A percentile compares a stretch with the other conserved stretches of the same genome.
These are phyloP conservation scores for Yarrowia osloensis DNA, from an alignment of 805 yeast genomes.

Conservation along the genomic window DNA sequence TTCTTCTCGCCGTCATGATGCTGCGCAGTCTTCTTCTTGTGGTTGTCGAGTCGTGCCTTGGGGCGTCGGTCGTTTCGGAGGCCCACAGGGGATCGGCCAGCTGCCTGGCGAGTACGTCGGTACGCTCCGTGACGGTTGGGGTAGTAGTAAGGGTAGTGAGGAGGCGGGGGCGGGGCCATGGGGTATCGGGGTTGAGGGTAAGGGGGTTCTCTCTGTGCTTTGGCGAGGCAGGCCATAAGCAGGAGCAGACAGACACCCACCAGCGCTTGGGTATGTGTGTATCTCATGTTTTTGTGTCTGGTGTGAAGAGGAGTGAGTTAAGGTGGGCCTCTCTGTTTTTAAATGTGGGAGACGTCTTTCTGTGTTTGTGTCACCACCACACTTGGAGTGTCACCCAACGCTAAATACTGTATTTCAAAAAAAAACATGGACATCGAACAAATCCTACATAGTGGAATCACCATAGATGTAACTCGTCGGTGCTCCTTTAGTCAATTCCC, in stretches of 20 bases:
- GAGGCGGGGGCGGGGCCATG: slow-evolving; percentile 17
- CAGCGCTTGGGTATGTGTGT: slow-evolving; percentile 11
- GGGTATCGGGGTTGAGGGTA: slow-evolving; percentile 14
- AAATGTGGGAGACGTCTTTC: not conserved
- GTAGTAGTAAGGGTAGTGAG: slow-evolving; percentile 26
- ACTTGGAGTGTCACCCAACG: not conserved
- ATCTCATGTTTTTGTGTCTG: slow-evolving; percentile 22
- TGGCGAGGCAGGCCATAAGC: not conserved
- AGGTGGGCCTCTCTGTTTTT: not conserved
- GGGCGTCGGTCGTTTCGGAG: slow-evolving; percentile 12
- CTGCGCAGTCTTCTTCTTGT: slow-evolving; percentile 14
- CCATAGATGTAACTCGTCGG: no score
- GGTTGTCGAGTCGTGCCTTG: slow-evolving; percentile 22
- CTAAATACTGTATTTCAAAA: no score
- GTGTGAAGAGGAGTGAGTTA: not conserved
- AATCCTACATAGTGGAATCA: no score
- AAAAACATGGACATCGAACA: no score
- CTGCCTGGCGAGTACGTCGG: slow-evolving; percentile 20
- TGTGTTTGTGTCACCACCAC: not conserved
- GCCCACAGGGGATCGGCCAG: not conserved
- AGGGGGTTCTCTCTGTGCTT: slow-evolving; percentile 13
- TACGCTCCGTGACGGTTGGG: slow-evolving; percentile 30
- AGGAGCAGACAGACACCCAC: slow-evolving; percentile 14
- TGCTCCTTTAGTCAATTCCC: no score
- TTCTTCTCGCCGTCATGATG: slow-evolving; percentile 9